Evolutionary conservation across 208 protist species (phyloP).

Genomic region (Trichomonas vaginalis): DNA sequence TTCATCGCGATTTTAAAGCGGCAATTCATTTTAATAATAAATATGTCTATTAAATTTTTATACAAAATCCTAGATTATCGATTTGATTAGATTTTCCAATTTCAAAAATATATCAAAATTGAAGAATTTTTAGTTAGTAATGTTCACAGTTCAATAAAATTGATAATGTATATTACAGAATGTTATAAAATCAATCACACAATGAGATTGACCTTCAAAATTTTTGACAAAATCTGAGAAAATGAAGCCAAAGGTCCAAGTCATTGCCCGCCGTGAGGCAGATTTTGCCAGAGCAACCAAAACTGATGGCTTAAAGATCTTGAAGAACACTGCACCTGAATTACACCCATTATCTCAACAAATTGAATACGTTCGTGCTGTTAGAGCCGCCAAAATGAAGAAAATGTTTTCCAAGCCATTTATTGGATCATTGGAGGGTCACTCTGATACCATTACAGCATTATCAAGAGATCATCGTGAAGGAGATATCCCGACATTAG

Average conservation of each 20-base stretch:
- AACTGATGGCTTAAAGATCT: neutral
- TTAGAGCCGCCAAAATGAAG: neutral
- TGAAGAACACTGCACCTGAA: neutral
- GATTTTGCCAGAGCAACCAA: neutral
- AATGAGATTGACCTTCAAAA: neutral
- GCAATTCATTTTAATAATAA: neutral
- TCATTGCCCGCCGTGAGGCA: neutral
- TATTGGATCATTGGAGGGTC: neutral
- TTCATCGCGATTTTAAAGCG: neutral
- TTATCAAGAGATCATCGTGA: neutral
- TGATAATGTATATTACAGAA: neutral
- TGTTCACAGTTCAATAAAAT: neutral
- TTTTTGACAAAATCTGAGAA: neutral
- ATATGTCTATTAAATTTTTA: neutral
- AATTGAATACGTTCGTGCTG: neutral
- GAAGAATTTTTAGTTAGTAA: neutral
- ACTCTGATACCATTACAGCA: neutral
- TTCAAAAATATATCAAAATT: neutral
- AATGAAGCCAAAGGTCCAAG: neutral
- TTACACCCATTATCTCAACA: neutral
- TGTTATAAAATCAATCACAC: neutral
- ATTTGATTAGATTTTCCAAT: neutral
- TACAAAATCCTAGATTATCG: neutral
- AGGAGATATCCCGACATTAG: neutral
- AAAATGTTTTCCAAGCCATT: conserved; percentile 9